Evolutionary conservation across 805 yeast species (phyloP), one percentile per base, ranked within the genome.

Genomic region (Metschnikowia drakensbergensis): DNA sequence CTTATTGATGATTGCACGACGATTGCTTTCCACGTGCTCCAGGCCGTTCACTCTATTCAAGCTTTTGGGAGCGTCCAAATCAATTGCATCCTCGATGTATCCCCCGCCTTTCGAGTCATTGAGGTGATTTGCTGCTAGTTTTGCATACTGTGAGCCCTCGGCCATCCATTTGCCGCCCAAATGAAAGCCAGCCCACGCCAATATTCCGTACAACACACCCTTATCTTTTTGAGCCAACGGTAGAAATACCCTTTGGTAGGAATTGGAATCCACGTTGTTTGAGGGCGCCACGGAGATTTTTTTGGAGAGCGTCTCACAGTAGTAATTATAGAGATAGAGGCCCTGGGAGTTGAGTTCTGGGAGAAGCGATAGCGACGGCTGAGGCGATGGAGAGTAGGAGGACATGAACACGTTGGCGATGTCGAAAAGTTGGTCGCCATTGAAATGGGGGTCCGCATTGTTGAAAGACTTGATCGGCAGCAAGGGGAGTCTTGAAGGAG

Each of bases 181-280:
- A 55, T 77, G 81, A 55, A 77, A 77, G 2, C 80, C 80, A 22
- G 81, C 69, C 83, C 83, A 79, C 1, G 81, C 81, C 42, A 80
- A 54, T 7, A 80, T 68, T 4, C 79, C 78, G 57, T 76, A 75
- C 38, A 80, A 57, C 2, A 79, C 80, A 4, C 82, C 80, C 31
- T 61, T 59, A 54, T 80, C 81, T 48, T 65, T 59, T 42, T 77
- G 79, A 0, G 83, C 83, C 65, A 80, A 68, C 1, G 84, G 84
- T 39, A 79, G 55, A 54, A 79, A 79, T 17, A 80, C 76, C 32
- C 72, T 72, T 52, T 76, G 74, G 58, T 74, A 79, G 53, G 75
- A 72, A 53, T 79, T 80, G 28, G 79, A 77, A 29, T 68, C 74
- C 37, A 66, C 64, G 42, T 68, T 72, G 10, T 70, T 64, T 17